phyloP scores from a whole-genome alignment of 306 rosid species.

The Purshia tridentata region DNA sequence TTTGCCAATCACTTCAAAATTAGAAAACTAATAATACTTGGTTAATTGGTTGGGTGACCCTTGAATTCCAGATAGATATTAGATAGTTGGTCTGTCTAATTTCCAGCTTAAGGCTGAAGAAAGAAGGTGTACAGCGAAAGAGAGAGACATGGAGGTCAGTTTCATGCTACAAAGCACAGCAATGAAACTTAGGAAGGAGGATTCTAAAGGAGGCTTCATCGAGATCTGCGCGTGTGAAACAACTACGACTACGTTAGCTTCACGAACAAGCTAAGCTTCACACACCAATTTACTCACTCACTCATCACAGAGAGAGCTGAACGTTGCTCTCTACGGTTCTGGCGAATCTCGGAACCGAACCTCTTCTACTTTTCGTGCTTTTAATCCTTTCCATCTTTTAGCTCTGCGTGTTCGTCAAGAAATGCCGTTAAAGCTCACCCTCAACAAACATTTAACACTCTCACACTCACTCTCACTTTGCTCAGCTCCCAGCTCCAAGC shows the following conservation, averaged over 20 bases:
- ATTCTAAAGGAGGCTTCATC: not conserved
- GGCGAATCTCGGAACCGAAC: constrained; percentile 21
- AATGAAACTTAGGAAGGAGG: not conserved
- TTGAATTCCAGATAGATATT: too few relatives aligned
- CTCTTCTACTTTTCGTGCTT: not conserved
- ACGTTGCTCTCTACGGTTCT: constrained; percentile 34
- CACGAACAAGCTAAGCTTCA: constrained; percentile 13
- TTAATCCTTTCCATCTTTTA: not conserved
- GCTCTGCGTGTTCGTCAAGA: constrained; percentile 47
- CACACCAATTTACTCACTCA: not conserved
- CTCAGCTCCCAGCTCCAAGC: not conserved
- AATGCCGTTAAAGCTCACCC: constrained; percentile 55
- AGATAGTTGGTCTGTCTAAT: too few relatives aligned
- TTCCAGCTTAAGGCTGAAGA: too few relatives aligned
- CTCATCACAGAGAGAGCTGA: not conserved
- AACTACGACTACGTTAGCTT: constrained; percentile 17
- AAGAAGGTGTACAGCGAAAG: too few relatives aligned
- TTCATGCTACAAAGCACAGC: too few relatives aligned
- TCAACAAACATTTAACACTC: not conserved
- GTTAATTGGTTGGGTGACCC: too few relatives aligned
- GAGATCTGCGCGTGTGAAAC: constrained; percentile 17
- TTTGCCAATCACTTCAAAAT: too few relatives aligned
- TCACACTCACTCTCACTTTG: constrained; percentile 5
- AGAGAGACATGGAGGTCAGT: too few relatives aligned
- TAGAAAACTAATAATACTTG: too few relatives aligned